These are phyloP conservation scores for Pachysandra terminalis DNA, from an alignment of 164 flowering plant species.

Conservation along the genomic window DNA sequence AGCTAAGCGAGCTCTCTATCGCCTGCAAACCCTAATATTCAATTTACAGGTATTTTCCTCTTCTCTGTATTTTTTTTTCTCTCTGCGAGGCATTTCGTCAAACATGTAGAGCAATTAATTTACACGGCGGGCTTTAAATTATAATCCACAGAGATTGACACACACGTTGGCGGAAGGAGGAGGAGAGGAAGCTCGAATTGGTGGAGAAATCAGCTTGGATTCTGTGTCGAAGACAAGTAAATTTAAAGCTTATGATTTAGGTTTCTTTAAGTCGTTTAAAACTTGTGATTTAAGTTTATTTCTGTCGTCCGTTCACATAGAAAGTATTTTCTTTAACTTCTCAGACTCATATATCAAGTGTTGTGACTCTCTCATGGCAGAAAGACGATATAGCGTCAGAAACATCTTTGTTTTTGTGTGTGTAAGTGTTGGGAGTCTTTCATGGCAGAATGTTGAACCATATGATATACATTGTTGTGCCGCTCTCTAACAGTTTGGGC, in stretches of 20 bases:
- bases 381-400: no score
- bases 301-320: background rate
- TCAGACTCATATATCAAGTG: no score
- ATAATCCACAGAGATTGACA: constrained; percentile 20
- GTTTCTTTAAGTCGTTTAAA: background rate
- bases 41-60: constrained; percentile 5
- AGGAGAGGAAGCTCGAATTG: background rate
- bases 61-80: background rate
- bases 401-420: no score
- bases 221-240: constrained; percentile 4
- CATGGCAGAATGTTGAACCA: no score
- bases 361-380: no score
- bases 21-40: constrained; percentile 18
- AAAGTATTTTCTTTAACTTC: no score
- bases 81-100: constrained; percentile 20
- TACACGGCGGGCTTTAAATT: background rate
- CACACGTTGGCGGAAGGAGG: constrained; percentile 18
- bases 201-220: background rate
- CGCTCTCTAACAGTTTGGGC: no score
- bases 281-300: background rate
- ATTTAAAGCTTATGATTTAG: background rate
- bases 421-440: no score
- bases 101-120: constrained; percentile 7
- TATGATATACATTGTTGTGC: no score
- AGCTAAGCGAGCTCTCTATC: constrained; percentile 10